These are phyloP conservation scores for Pterocarpus macrocarpus DNA, from an alignment of 306 rosid species.

Conservation along the genomic window DNA sequence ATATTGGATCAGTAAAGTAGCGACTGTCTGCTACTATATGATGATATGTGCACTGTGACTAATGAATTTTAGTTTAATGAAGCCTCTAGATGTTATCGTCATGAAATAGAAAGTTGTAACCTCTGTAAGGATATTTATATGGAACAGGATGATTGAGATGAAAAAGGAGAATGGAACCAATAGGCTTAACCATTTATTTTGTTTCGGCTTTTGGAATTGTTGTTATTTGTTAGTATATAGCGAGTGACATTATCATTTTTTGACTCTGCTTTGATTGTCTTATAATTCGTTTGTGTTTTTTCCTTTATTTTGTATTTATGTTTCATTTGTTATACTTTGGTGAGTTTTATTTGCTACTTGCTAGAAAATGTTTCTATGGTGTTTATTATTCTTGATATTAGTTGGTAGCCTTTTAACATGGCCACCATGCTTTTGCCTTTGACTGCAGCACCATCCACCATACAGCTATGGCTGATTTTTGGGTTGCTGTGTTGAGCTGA, in stretches of 20 bases:
- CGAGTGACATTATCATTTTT: too few species aligned
- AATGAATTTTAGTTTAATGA: constrained; percentile 12
- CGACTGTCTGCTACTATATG: neutral
- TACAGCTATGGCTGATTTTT: neutral
- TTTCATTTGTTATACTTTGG: neutral
- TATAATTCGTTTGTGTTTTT: neutral
- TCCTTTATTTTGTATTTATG: neutral
- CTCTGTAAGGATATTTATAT: neutral
- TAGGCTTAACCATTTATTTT: too few species aligned
- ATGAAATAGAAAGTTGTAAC: neutral
- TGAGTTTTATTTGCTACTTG: neutral
- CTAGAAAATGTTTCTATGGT: neutral
- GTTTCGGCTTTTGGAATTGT: too few species aligned
- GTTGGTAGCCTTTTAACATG: neutral
- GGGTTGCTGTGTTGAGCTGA: neutral
- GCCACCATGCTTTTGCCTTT: neutral
- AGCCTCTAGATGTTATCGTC: neutral
- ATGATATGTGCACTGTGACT: neutral
- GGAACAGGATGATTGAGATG: neutral
- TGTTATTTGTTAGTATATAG: too few species aligned
- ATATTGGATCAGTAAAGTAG: neutral
- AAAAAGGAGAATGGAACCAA: neutral
- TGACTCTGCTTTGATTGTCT: too few species aligned
- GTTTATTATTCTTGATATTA: neutral
- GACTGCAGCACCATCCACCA: neutral